Base-by-base conservation (phyloP, 306 rosid genomes). In the Pyrus bretschneideri region DNA sequence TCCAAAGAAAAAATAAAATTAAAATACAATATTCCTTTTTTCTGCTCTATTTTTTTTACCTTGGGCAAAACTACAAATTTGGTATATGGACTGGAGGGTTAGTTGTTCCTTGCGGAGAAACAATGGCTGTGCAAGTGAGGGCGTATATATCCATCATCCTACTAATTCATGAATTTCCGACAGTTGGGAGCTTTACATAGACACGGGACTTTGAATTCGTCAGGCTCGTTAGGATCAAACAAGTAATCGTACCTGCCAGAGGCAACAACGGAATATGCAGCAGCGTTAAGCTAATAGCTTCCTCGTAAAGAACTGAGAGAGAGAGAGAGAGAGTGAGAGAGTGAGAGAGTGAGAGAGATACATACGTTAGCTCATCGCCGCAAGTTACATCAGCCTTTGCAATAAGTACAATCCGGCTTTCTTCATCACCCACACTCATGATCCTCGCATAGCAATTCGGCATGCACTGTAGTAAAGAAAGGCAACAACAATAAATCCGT, bases 361-460 rank as follows among this genome's bases (percentile, higher is more conserved):
- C 57, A 62, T 87, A 96, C 99, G 99, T 92, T 84, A 96, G 85
- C 86, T 96, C 99, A 23, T 96, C 99, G 4, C 94, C 96, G 3
- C 94, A 73, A 60, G 87, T 76, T 45, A 96, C 97, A 1, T 73
- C 86, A 11, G 98, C 82, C 93, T 93, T 96, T 7, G 99, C 98
- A 23, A 96, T 93, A 79, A 96, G 99, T 31, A 96, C 99, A 18
- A 96, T 96, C 78, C 98, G 88, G 85, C 98, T 96, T 80, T 96
- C 93, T 1, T 96, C 98, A 22, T 86, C 94, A 33, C 99, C 99
- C 62, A 96, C 99, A 74, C 99, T 91, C 99, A 96, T 96, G 85
- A 96, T 96, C 83, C 99, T 93, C 70, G 99, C 99, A 70, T 96
- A 96, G 89, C 99, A 93, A 89, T 96, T 96, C 71, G 97, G 99